A percentile compares a stretch with the other conserved stretches of the same genome.
Evolutionary conservation across 345 rosid species (phyloP).

Genomic region (Gossypium sturtianum): DNA sequence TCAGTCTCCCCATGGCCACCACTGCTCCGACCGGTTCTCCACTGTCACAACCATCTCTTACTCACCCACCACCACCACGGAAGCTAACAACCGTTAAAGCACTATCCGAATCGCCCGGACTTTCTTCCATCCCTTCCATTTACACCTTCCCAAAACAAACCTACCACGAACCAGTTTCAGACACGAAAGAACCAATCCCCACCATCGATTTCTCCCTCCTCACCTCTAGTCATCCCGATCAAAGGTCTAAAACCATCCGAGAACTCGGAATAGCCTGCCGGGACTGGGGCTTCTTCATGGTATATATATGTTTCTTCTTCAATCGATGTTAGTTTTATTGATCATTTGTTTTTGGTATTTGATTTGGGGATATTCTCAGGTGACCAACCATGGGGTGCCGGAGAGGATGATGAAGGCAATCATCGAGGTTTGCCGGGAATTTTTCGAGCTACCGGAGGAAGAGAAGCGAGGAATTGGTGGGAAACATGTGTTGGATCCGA

Average conservation of each 20-base stretch:
- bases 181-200: slow-evolving; percentile 32
- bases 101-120: slow-evolving; percentile 28
- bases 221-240: slow-evolving; percentile 22
- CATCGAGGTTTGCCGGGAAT: slow-evolving; percentile 21
- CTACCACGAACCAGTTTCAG: slow-evolving; percentile 5
- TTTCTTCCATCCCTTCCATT: slow-evolving; percentile 18
- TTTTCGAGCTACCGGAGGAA: slow-evolving; percentile 43
- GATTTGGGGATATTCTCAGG: slow-evolving; percentile 15
- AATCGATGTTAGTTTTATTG: background rate
- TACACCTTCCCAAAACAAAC: slow-evolving; percentile 13
- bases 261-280: slow-evolving; percentile 47
- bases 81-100: background rate
- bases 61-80: background rate
- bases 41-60: background rate
- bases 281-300: slow-evolving; percentile 67
- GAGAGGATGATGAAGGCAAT: slow-evolving; percentile 19
- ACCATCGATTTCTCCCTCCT: slow-evolving; percentile 46
- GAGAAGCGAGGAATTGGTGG: slow-evolving; percentile 39
- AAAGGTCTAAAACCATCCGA: slow-evolving; percentile 23
- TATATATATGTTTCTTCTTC: slow-evolving; percentile 7
- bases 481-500: slow-evolving; percentile 46
- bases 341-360: background rate
- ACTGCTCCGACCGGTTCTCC: too few relatives aligned
- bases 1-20: too few relatives aligned
- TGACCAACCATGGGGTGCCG: slow-evolving; percentile 46